Percentiles rank a stretch among this genome's conserved stretches.
Conservation (phyloP, 371 early-diverging fungal species). For the Mortierella sp. region DNA sequence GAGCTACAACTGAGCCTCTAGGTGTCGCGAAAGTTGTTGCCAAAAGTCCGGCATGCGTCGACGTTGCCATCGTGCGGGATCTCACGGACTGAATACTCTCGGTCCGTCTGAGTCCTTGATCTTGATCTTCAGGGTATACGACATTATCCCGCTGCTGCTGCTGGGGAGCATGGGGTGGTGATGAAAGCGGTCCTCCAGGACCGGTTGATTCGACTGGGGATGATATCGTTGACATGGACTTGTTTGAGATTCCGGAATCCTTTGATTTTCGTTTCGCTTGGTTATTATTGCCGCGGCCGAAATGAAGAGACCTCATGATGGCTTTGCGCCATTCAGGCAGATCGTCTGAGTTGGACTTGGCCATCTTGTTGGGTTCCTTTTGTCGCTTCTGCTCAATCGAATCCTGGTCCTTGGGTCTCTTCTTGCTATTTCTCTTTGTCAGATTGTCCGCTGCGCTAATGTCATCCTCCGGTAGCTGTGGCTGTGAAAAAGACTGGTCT, state of each 20-base stretch:
- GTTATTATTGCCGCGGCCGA: constrained; percentile 27
- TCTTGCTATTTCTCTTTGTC: constrained; percentile 15
- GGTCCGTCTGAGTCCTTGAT: constrained; percentile 8
- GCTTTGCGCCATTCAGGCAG: constrained; percentile 40
- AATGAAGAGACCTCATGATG: constrained; percentile 34
- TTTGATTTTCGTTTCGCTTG: constrained; percentile 4
- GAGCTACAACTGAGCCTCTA: constrained; percentile 1
- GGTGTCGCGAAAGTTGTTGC: constrained; percentile 27
- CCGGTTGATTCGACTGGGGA: neutral
- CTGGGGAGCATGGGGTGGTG: neutral
- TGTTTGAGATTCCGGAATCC: neutral
- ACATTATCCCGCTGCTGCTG: constrained; percentile 25
- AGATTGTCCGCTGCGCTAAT: neutral
- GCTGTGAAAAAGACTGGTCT: too few relatives aligned
- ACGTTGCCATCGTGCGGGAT: constrained; percentile 34
- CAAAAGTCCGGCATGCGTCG: constrained; percentile 34
- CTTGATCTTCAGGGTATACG: constrained; percentile 17
- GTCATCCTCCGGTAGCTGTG: neutral
- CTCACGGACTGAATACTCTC: constrained; percentile 31
- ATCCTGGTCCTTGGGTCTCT: constrained; percentile 35
- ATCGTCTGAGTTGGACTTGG: constrained; percentile 25
- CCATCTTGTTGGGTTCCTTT: constrained; percentile 35
- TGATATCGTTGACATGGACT: neutral
- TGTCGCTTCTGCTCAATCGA: constrained; percentile 28
- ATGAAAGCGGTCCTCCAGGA: neutral